Conservation (phyloP, 1,284 basidiomycete species). For the Malassezia cuniculi region DNA sequence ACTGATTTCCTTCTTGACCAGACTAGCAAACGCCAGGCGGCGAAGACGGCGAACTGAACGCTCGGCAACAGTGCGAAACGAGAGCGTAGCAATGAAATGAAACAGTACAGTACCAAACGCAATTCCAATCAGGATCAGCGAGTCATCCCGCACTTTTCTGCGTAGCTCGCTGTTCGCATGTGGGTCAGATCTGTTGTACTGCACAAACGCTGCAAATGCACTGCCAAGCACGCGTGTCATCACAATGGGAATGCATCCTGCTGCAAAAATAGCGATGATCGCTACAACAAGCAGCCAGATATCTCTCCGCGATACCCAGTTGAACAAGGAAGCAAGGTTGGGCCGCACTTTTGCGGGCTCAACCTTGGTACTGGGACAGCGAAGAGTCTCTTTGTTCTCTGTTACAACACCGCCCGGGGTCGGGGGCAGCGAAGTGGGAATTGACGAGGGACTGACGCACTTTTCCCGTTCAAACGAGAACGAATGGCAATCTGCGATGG, state of each 20-base stretch:
- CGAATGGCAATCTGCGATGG: too few species aligned
- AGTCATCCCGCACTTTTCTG: constrained; percentile 49
- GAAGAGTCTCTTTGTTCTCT: too few species aligned
- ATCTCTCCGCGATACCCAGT: constrained; percentile 19
- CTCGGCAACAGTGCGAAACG: constrained; percentile 84
- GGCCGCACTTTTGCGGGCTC: too few species aligned
- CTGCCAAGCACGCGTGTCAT: constrained; percentile 84
- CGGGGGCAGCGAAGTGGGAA: too few species aligned
- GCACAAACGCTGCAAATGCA: constrained; percentile 65
- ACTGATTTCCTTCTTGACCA: constrained; percentile 61
- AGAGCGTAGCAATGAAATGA: constrained; percentile 59
- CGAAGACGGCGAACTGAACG: constrained; percentile 61
- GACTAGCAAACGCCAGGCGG: constrained; percentile 57
- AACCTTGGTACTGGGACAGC: too few species aligned
- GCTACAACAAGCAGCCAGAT: constrained; percentile 51
- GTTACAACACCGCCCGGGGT: too few species aligned
- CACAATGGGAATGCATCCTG: constrained; percentile 74
- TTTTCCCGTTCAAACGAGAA: too few species aligned
- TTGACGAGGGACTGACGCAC: too few species aligned
- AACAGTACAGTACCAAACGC: constrained; percentile 59
- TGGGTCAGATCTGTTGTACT: constrained; percentile 49
- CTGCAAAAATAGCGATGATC: constrained; percentile 57
- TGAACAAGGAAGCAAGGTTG: too few species aligned
- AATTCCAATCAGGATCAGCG: constrained; percentile 59
- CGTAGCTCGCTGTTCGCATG: constrained; percentile 45